These are phyloP conservation scores for Xylaria sp. DNA, from an alignment of 2,329 filamentous ascomycete genomes.

Conservation along the genomic window DNA sequence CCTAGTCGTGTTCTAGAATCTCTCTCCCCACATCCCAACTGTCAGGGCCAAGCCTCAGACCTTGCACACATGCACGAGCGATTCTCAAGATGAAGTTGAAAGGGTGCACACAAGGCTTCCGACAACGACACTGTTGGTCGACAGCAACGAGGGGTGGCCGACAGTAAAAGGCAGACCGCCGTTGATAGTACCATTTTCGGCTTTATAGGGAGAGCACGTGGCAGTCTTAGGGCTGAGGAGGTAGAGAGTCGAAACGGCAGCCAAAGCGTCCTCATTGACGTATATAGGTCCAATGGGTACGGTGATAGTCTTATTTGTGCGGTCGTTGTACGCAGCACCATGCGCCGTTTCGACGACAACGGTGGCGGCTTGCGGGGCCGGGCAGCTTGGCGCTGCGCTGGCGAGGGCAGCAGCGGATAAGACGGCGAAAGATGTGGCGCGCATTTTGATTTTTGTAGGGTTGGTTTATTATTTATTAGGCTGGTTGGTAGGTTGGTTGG, in stretches of 20 bases:
- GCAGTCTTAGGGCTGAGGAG: slow-evolving; percentile 36
- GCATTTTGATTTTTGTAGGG: slow-evolving; percentile 23
- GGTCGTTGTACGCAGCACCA: slow-evolving; percentile 31
- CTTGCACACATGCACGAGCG: neutral
- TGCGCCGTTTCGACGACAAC: slow-evolving; percentile 41
- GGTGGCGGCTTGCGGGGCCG: slow-evolving; percentile 10
- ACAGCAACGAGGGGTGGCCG: slow-evolving; percentile 40
- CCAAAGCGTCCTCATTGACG: slow-evolving; percentile 26
- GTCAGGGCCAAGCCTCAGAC: neutral
- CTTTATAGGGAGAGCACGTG: slow-evolving; percentile 42
- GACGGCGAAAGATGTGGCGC: slow-evolving; percentile 26
- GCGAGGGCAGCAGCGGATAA: slow-evolving; percentile 37
- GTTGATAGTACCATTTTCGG: slow-evolving; percentile 32
- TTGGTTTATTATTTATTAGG: neutral
- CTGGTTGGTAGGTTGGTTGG: neutral
- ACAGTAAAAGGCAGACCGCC: slow-evolving; percentile 38
- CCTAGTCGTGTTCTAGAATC: neutral
- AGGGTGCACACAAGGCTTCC: slow-evolving; percentile 43
- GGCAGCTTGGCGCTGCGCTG: slow-evolving; percentile 26
- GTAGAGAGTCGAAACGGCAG: slow-evolving; percentile 44
- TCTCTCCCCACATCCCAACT: neutral
- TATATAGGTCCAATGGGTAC: slow-evolving; percentile 37
- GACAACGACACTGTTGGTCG: slow-evolving; percentile 45
- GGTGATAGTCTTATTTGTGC: slow-evolving; percentile 40
- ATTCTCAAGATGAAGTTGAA: neutral